Base-by-base conservation (phyloP, 306 rosid species). In the Rubus parviflorus region DNA sequence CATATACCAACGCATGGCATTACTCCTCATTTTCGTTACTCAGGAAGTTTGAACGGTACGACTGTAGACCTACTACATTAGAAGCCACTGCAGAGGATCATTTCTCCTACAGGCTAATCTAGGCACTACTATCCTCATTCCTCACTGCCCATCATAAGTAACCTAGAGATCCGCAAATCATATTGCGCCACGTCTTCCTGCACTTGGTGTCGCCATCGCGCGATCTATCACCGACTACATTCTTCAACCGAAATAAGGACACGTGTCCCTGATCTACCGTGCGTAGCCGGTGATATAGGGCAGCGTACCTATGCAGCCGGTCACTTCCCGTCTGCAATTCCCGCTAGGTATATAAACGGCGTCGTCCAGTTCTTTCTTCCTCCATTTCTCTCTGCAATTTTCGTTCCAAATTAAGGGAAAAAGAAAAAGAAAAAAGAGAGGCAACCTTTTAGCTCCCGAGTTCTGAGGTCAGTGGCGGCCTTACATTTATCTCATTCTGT, bases 401-500 rank as follows among this genome's bases (percentile, higher is more conserved):
- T 77, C 78, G 48, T 68, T 79, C 69, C 72, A 68, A 17, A 78
- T 30, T 30, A 30, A 30, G 35, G 35, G 35, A 30, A 30, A 30
- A 2, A 75, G 72, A 35, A 9, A 16, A 30, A 30, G 35, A 75
- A 75, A 35, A 9, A 16, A 42, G 53, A 42, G 53, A 57, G 66
- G 46, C 68, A 47, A 68, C 78, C 51, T 62, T 82, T 77, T 11
- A 49, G 82, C 74, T 90, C 63, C 69, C 73, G 53, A 79, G 80
- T 85, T 83, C 86, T 61, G 65, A 81, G 86, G 95, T 89, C 76
- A 87, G 96, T 85, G 68, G 68, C 81, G 43, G 47, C 81, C 60
- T 20, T 56, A 49, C 85, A 82, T 81, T 81, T 20, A 17, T 72
- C 46, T 60, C 52, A 12, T 48, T 70, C 9, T 68, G 53, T 83